Conservation (phyloP, 2,329 filamentous ascomycete genomes). For the Aspergillus awamori region DNA sequence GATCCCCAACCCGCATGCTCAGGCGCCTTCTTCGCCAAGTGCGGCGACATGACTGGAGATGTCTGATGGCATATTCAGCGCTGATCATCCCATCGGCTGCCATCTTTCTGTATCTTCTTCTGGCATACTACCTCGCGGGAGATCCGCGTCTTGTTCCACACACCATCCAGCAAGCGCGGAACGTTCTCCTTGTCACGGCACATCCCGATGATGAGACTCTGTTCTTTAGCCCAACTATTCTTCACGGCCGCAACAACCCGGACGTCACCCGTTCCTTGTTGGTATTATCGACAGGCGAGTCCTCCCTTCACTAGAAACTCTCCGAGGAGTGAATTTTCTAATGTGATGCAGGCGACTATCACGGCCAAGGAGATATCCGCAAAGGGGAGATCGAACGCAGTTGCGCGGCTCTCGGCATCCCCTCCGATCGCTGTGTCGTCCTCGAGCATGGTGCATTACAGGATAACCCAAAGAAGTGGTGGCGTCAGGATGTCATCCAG, state of each 20-base stretch:
- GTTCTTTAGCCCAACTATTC: slow-evolving; percentile 32
- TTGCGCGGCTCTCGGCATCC: slow-evolving; percentile 27
- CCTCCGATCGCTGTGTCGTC: slow-evolving; percentile 38
- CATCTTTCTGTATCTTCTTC: slow-evolving; percentile 19
- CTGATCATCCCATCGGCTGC: background rate
- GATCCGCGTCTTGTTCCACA: slow-evolving; percentile 43
- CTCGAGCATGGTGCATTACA: slow-evolving; percentile 42
- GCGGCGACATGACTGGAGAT: background rate
- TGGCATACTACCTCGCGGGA: slow-evolving; percentile 42
- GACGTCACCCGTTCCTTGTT: slow-evolving; percentile 24
- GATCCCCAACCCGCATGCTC: background rate
- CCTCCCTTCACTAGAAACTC: too few species aligned
- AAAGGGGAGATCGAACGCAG: slow-evolving; percentile 26
- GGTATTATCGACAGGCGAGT: slow-evolving; percentile 27
- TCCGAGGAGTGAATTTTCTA: background rate
- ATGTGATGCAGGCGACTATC: slow-evolving; percentile 21
- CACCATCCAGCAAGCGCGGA: slow-evolving; percentile 38
- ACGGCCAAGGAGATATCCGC: slow-evolving; percentile 26
- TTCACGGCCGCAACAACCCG: slow-evolving; percentile 22
- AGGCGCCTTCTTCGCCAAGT: background rate
- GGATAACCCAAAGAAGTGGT: slow-evolving; percentile 45
- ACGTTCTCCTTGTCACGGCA: slow-evolving; percentile 45
- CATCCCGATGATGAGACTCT: slow-evolving; percentile 33
- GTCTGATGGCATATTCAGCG: background rate
- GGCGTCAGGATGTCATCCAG: slow-evolving; percentile 40